Conservation (phyloP, 2,329 filamentous ascomycete genomes). For the Botrytis porri region DNA sequence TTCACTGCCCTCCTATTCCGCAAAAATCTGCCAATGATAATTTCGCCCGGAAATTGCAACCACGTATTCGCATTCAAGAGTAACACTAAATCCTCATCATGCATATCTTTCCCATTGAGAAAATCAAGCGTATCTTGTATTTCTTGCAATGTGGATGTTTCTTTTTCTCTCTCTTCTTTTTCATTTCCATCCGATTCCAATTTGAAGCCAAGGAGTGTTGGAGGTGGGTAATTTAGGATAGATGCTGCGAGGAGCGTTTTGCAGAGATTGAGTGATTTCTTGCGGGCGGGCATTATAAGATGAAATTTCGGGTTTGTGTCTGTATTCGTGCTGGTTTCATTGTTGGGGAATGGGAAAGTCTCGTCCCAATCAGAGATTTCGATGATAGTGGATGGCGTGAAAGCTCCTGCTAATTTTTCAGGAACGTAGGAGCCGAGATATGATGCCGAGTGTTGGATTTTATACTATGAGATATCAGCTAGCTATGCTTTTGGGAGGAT, state of each 20-base stretch:
- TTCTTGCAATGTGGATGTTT: slow-evolving; percentile 17
- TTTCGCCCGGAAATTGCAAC: slow-evolving; percentile 56
- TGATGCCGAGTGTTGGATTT: slow-evolving; percentile 23
- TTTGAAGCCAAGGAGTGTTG: slow-evolving; percentile 49
- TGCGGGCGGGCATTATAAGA: slow-evolving; percentile 51
- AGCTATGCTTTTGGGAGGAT: not conserved
- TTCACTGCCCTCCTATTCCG: slow-evolving; percentile 48
- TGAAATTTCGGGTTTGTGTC: slow-evolving; percentile 45
- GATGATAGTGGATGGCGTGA: slow-evolving; percentile 17
- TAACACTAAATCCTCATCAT: slow-evolving; percentile 53
- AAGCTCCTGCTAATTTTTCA: slow-evolving; percentile 20
- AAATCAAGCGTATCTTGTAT: slow-evolving; percentile 41
- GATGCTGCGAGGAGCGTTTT: slow-evolving; percentile 55
- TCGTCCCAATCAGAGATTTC: slow-evolving; percentile 25
- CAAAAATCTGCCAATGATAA: slow-evolving; percentile 55
- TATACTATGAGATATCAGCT: slow-evolving; percentile 19
- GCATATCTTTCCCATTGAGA: slow-evolving; percentile 45
- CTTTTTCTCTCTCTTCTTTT: not conserved
- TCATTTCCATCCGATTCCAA: slow-evolving; percentile 24
- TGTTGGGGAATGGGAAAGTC: slow-evolving; percentile 5
- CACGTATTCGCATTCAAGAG: slow-evolving; percentile 52
- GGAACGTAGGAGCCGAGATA: slow-evolving; percentile 23
- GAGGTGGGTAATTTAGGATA: slow-evolving; percentile 57
- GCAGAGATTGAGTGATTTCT: slow-evolving; percentile 47
- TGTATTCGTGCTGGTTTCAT: slow-evolving; percentile 16